These are phyloP conservation scores for Casuarina equisetifolia DNA, from an alignment of 306 rosid genomes.

Conservation along the genomic window DNA sequence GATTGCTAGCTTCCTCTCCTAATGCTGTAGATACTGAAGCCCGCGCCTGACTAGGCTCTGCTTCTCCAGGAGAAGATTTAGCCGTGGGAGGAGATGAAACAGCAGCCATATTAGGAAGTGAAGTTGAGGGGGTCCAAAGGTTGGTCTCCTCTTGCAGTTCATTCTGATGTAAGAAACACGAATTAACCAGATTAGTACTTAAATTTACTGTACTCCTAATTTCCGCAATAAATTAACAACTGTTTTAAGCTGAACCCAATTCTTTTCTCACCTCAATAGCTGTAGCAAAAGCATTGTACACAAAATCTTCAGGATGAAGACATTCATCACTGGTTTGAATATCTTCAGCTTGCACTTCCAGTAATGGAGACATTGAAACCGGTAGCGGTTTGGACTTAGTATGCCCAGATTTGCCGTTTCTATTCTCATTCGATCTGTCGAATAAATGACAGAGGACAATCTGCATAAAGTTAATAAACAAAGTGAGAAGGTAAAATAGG, in stretches of 20 bases:
- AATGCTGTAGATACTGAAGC: not conserved
- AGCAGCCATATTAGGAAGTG: not conserved
- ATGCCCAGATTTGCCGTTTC: not conserved
- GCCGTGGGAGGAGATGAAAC: constrained; percentile 43
- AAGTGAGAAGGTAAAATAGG: not conserved
- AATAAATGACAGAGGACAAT: constrained; percentile 82
- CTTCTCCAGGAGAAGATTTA: constrained; percentile 55
- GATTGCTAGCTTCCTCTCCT: not conserved
- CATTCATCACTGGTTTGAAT: not conserved
- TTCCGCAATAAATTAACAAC: too few relatives aligned
- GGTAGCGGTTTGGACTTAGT: not conserved
- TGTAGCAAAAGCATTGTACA: not conserved
- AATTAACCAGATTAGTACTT: not conserved
- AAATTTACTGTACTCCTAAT: not conserved
- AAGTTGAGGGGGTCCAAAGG: not conserved
- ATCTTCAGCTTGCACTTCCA: not conserved
- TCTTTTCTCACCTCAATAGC: not conserved
- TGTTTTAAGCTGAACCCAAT: too few relatives aligned
- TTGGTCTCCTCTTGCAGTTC: constrained; percentile 17
- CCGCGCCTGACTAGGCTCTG: not conserved
- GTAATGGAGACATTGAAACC: not conserved
- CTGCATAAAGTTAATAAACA: constrained; percentile 43
- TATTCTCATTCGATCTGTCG: constrained; percentile 32
- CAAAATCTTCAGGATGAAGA: not conserved
- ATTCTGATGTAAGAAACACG: constrained; percentile 33